phyloP scores from a whole-genome alignment of 208 protist genomes.

The Lotmaria passim region DNA sequence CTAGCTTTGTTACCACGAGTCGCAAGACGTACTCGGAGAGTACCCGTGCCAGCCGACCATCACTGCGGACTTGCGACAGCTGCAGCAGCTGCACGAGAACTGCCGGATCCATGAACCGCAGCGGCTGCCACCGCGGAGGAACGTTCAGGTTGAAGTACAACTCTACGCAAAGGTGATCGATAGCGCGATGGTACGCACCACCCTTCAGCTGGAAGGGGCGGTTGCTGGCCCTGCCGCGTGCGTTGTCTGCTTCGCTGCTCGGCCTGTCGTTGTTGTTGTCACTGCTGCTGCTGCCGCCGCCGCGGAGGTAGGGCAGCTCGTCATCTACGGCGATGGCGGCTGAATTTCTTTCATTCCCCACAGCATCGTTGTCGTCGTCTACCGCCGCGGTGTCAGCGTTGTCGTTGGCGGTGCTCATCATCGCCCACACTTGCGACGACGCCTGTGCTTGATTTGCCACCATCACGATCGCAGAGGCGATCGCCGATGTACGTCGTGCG shows the following conservation, averaged over 20 bases:
- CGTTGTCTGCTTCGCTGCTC: no score
- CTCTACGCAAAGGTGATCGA: not conserved
- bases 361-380: not conserved
- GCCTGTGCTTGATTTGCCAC: conserved; percentile 14
- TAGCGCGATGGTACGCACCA: not conserved
- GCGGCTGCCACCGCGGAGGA: not conserved
- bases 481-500: not conserved
- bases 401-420: not conserved
- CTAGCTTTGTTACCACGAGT: not conserved
- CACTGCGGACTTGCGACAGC: not conserved
- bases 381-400: not conserved
- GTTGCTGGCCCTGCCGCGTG: no score
- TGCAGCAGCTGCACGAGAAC: conserved; percentile 11
- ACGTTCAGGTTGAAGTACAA: not conserved
- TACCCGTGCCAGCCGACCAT: not conserved
- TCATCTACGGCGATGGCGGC: no score
- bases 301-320: not conserved
- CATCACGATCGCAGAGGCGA: conserved; percentile 15
- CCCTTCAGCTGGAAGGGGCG: no score
- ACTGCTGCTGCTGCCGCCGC: not conserved
- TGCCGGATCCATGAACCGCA: not conserved
- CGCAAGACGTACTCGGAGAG: not conserved
- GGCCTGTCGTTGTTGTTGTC: no score
- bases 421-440: conserved; percentile 22
- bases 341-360: not conserved